Evolutionary conservation across 1,139 yeast species (phyloP), one percentile per base, ranked within the genome.

Genomic region (Blastobotrys apis): DNA sequence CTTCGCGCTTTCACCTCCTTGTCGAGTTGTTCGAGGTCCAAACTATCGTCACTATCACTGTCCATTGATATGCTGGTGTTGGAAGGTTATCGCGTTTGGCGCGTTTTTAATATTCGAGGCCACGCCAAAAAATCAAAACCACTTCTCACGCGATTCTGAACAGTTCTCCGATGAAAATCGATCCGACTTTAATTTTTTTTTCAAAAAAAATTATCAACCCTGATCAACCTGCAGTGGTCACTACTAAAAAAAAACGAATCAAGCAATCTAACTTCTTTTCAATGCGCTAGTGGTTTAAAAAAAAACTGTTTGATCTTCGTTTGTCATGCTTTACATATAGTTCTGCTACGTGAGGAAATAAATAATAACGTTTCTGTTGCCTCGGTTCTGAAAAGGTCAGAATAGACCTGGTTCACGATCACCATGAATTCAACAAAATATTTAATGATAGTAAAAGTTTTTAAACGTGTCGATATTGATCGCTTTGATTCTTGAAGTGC

Each of bases 11-110:
- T 20, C 9, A 37, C 30, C 22, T 38, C 41, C 20, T 17, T 12
- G 12, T 38, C 41, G 5, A 37, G 20, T 17, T n/a, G 27, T 15
- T 37, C 26, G 2, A 37, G 33, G 15, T 37, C 40, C 10, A 37
- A 15, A 10, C 33, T 30, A 21, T 37, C 40, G 2, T 29, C 32
- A 12, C 40, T 37, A 25, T 36, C 39, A 15, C 30, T 35, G 29
- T 23, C 30, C 31, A 35, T 35, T 3, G 5, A 8, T 15, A 12
- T 32, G 9, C 9, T 25, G 27, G 27, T 25, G 27, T 25, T 15
- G 19, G 4, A 20, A 3, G 33, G 16, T 5, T 4, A 4, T 31
- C 19, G 10, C 4, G 19, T 4, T 13, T 31, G 16, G 17, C 17
- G 33, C 13, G 19, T 10, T 3, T 9, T 3, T 23, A 6, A 8